These are phyloP conservation scores for Tothia fuscella DNA, from an alignment of 2,329 filamentous ascomycete genomes.

Conservation along the genomic window DNA sequence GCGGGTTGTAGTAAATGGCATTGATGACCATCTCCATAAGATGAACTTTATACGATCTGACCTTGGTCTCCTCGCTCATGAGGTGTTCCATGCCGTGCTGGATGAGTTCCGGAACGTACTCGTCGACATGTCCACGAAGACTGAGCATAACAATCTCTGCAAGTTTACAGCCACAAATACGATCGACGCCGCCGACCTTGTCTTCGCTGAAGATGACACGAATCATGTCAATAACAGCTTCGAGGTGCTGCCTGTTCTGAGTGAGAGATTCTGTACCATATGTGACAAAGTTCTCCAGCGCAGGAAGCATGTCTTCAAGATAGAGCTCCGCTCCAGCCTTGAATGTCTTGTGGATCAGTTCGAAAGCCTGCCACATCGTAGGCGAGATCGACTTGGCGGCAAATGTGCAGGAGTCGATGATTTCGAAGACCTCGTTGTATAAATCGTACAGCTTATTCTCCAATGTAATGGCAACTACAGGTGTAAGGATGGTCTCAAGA, in stretches of 20 bases:
- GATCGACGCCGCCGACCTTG: constrained; percentile 85
- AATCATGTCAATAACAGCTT: constrained; percentile 87
- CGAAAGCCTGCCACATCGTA: constrained; percentile 98
- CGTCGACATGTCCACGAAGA: constrained; percentile 76
- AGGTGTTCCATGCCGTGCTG: constrained; percentile 79
- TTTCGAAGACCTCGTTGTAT: constrained; percentile 98
- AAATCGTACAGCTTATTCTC: constrained; percentile 97
- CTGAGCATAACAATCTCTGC: constrained; percentile 96
- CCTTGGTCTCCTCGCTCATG: constrained; percentile 61
- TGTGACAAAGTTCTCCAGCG: constrained; percentile 93
- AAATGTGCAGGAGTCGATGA: constrained; percentile 98
- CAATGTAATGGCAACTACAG: constrained; percentile 87
- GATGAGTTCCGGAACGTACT: constrained; percentile 80
- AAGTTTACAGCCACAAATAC: constrained; percentile 95
- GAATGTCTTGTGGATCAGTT: constrained; percentile 92
- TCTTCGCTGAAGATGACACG: constrained; percentile 86
- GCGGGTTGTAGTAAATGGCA: constrained; percentile 91
- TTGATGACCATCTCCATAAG: constrained; percentile 99
- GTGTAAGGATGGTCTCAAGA: constrained; percentile 92
- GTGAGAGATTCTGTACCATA: constrained; percentile 73
- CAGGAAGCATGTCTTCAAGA: constrained; percentile 96
- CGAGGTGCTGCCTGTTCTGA: constrained; percentile 74
- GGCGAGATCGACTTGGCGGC: constrained; percentile 89
- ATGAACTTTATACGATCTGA: constrained; percentile 90
- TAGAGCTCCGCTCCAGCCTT: constrained; percentile 95